Percentiles rank a stretch among this genome's conserved stretches.
Evolutionary conservation across 108 stramenopile species (phyloP).

Genomic region (Craspedostauros australis): DNA sequence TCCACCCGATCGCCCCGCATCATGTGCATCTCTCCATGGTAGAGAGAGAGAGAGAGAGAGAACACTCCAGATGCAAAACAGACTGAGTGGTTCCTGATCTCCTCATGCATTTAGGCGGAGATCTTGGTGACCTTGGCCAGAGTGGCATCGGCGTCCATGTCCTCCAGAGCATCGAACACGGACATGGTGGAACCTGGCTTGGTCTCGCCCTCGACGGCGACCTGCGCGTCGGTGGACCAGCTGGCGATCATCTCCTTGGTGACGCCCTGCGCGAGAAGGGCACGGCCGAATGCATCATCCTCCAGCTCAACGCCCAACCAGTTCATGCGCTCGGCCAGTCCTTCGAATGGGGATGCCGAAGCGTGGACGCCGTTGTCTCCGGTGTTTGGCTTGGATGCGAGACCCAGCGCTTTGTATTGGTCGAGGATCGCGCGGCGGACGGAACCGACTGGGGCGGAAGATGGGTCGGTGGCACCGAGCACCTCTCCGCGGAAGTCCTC

Average conservation of each 20-base stretch:
- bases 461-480: slow-evolving; percentile 44
- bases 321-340: slow-evolving; percentile 70
- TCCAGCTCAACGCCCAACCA: slow-evolving; percentile 60
- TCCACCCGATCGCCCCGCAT: too few relatives aligned
- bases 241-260: slow-evolving; percentile 48
- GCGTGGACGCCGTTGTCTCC: slow-evolving; percentile 90
- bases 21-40: too few relatives aligned
- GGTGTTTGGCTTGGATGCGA: slow-evolving; percentile 62
- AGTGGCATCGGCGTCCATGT: slow-evolving; percentile 63
- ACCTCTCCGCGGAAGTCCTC: slow-evolving; percentile 69
- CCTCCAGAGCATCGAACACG: slow-evolving; percentile 80
- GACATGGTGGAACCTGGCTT: slow-evolving; percentile 40
- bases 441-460: slow-evolving; percentile 41
- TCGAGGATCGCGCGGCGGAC: slow-evolving; percentile 64
- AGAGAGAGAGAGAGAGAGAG: too few relatives aligned
- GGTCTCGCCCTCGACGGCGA: slow-evolving; percentile 58
- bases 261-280: slow-evolving; percentile 52
- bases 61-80: too few relatives aligned
- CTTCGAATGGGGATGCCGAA: slow-evolving; percentile 81
- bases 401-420: slow-evolving; percentile 51
- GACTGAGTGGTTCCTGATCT: too few relatives aligned
- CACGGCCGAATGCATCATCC: slow-evolving; percentile 65
- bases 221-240: slow-evolving; percentile 67
- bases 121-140: slow-evolving; percentile 59
- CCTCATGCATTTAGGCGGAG: slow-evolving; percentile 21